A percentile compares a stretch with the other conserved stretches of the same genome.
Evolutionary conservation across 495 filamentous ascomycete species (phyloP).

Genomic region (Rostrohypoxylon terebratum): DNA sequence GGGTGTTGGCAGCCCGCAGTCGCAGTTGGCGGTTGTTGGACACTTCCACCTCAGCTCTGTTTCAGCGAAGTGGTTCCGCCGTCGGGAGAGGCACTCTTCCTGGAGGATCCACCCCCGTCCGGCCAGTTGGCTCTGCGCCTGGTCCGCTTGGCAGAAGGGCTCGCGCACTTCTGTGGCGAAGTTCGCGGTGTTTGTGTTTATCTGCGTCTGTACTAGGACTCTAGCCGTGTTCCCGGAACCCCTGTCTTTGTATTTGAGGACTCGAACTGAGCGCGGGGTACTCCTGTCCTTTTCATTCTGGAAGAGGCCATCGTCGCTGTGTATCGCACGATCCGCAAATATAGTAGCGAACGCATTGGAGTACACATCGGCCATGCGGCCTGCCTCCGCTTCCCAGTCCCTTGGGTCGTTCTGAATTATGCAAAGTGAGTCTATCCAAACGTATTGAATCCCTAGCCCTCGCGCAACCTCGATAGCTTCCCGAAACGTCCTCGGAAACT

Average conservation of each 20-base stretch:
- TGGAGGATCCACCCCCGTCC: constrained; percentile 29
- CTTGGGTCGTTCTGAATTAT: constrained; percentile 12
- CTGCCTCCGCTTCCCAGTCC: constrained; percentile 42
- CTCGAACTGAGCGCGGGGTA: neutral
- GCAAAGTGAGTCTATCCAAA: constrained; percentile 27
- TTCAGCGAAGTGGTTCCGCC: constrained; percentile 17
- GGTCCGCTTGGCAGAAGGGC: constrained; percentile 15
- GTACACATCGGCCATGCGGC: constrained; percentile 36
- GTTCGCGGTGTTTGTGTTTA: constrained; percentile 1
- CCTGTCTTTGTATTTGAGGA: neutral
- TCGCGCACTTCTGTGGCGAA: constrained; percentile 2
- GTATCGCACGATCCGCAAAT: constrained; percentile 28
- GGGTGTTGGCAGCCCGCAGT: neutral
- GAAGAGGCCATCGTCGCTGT: constrained; percentile 25
- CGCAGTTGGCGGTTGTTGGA: constrained; percentile 9
- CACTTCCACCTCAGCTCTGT: constrained; percentile 25
- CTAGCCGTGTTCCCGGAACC: neutral
- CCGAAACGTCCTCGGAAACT: constrained; percentile 12
- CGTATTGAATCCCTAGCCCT: neutral
- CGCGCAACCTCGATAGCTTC: constrained; percentile 12
- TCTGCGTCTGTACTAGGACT: constrained; percentile 17
- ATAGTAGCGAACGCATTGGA: constrained; percentile 36
- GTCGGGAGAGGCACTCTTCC: constrained; percentile 30
- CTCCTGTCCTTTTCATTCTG: constrained; percentile 8
- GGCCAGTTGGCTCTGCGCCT: neutral